Evolutionary conservation across 164 flowering plant genomes (phyloP).

Genomic region (Annona squamosa): DNA sequence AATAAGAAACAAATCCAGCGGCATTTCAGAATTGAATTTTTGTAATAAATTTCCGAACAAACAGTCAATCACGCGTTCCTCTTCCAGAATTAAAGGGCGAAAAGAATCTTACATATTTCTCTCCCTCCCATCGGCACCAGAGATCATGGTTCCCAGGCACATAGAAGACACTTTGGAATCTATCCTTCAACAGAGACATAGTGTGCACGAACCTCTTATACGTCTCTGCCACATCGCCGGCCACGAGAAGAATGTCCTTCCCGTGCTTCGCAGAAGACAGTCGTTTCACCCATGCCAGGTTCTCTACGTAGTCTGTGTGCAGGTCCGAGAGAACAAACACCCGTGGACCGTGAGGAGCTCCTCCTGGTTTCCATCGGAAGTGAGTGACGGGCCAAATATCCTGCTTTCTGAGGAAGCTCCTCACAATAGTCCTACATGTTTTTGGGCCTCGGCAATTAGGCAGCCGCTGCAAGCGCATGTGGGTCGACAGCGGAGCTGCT

Average conservation of each 20-base stretch:
- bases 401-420: slow-evolving; percentile 19
- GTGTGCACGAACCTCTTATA: slow-evolving; percentile 42
- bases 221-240: slow-evolving; percentile 83
- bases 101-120: slow-evolving; percentile 28
- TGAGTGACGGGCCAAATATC: slow-evolving; percentile 12
- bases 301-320: slow-evolving; percentile 73
- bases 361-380: slow-evolving; percentile 6
- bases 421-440: slow-evolving; percentile 1
- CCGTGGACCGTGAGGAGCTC: slow-evolving; percentile 22
- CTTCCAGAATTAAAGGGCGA: not conserved
- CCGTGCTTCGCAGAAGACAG: slow-evolving; percentile 29
- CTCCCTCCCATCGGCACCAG: slow-evolving; percentile 58
- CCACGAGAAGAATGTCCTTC: slow-evolving; percentile 66
- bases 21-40: not conserved
- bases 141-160: slow-evolving; percentile 80
- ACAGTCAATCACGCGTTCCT: not conserved
- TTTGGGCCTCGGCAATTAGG: not conserved
- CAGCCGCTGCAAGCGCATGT: slow-evolving; percentile 6
- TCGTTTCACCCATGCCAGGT: slow-evolving; percentile 59
- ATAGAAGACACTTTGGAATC: slow-evolving; percentile 54
- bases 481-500: slow-evolving; percentile 8
- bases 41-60: not conserved
- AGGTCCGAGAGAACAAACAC: slow-evolving; percentile 71
- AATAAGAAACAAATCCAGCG: not conserved
- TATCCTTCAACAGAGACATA: slow-evolving; percentile 60